Base-by-base conservation (phyloP, 169 alveolate species). In the Babesia ovis region DNA sequence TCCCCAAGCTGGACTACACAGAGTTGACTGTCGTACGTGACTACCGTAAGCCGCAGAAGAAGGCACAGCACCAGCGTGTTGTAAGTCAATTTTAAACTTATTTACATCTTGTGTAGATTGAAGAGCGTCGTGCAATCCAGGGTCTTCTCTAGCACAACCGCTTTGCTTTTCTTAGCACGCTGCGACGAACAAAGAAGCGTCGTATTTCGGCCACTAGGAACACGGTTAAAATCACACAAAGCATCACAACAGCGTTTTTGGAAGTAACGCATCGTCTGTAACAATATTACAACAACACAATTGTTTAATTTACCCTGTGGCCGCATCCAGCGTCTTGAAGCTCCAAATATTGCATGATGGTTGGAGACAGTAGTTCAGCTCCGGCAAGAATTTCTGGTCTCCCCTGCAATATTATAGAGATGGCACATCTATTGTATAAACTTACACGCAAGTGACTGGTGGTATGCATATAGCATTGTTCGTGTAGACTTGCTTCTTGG, bases 301-400 rank as follows among this genome's bases (percentile, higher is more conserved):
- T 4, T 1, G 8, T n/a, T 2, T 16, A 16, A 34, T 39, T n/a
- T 55, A 77, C 86, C 86, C 81, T 8, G 84, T 84, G 23, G 68
- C 84, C 31, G 61, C 66, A 20, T 89, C 85, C 58, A 84, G 60
- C 35, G 83, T 60, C 67, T 89, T 85, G 70, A 89, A 83, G 45
- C 69, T 64, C 93, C 93, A 89, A 18, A 89, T 73, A 22, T 79
- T 82, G 59, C 93, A 89, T 34, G 64, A 69, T 16, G 93, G 93
- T 45, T 89, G 71, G n/a, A 84, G 58, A 55, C 93, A 89, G 18
- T 73, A 48, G 75, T 89, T 89, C 51, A 89, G 79, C 39, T 89
- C 91, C 18, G 91, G 91, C 32, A 75, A 72, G 57, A 84, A 85
- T 14, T 58, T 18, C 48, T 89, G 93, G 56, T 89, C 86, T 16